phyloP scores from a whole-genome alignment of 2,329 filamentous ascomycete species.

The Verticillium tricorpus region DNA sequence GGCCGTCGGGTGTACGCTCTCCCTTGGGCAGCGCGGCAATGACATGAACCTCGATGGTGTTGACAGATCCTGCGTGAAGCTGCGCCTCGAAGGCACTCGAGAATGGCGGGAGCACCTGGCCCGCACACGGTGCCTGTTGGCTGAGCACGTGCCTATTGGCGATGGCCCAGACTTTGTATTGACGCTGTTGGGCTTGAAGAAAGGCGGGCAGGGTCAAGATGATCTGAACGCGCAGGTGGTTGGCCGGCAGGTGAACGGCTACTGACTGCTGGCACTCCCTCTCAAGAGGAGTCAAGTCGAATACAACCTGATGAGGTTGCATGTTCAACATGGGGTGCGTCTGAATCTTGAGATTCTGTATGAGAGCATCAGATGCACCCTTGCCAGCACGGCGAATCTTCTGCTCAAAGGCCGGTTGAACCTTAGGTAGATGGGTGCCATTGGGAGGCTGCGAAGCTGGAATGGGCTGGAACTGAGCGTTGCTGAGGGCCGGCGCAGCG shows the following conservation, averaged over 20 bases:
- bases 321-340: constrained; percentile 64
- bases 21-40: constrained; percentile 64
- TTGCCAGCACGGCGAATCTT: constrained; percentile 34
- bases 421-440: constrained; percentile 25
- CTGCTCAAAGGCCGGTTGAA: constrained; percentile 23
- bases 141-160: constrained; percentile 63
- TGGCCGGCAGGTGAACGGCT: constrained; percentile 64
- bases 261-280: constrained; percentile 66
- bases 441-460: constrained; percentile 18
- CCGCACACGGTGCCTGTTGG: constrained; percentile 43
- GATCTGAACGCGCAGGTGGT: constrained; percentile 68
- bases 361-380: constrained; percentile 57
- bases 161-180: constrained; percentile 72
- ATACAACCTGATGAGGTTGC: constrained; percentile 37
- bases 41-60: constrained; percentile 73
- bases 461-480: constrained; percentile 14
- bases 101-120: constrained; percentile 48
- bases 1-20: constrained; percentile 50
- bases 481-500: constrained; percentile 20
- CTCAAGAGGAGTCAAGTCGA: constrained; percentile 61
- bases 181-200: constrained; percentile 55
- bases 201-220: constrained; percentile 59
- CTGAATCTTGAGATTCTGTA: constrained; percentile 60
- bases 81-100: constrained; percentile 72
- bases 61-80: constrained; percentile 63